Evolutionary conservation across 805 yeast genomes (phyloP).

Genomic region (Blastobotrys americana): DNA sequence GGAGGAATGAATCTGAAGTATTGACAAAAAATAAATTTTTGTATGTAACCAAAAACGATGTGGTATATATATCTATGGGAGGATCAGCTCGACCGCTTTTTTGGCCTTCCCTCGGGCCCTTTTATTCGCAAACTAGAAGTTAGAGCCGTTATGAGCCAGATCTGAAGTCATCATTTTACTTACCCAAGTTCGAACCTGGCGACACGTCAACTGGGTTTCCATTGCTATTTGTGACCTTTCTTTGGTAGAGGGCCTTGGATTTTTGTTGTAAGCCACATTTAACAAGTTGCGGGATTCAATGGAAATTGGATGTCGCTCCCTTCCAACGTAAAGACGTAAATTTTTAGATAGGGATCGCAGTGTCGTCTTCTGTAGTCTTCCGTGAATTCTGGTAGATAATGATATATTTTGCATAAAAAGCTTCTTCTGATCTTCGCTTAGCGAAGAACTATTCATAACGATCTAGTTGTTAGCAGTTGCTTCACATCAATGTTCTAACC

Average conservation of each 20-base stretch:
- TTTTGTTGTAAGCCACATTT: neutral
- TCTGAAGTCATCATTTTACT: neutral
- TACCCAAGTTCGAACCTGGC: conserved; percentile 8
- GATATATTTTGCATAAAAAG: neutral
- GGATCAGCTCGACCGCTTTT: neutral
- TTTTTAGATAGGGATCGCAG: neutral
- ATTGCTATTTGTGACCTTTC: conserved; percentile 1
- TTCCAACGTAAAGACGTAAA: neutral
- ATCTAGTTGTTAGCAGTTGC: too few species aligned
- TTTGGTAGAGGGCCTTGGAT: neutral
- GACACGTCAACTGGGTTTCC: neutral
- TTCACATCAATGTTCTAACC: too few species aligned
- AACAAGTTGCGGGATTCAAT: neutral
- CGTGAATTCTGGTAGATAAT: neutral
- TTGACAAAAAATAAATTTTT: neutral
- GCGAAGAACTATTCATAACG: neutral
- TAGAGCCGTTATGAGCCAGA: too few species aligned
- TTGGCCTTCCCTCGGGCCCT: neutral
- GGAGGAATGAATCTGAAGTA: conserved; percentile 31
- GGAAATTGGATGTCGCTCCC: neutral
- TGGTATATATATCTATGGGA: neutral
- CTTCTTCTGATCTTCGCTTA: neutral
- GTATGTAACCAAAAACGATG: neutral
- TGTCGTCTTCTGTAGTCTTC: neutral
- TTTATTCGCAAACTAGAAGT: conserved; percentile 3